phyloP scores from a whole-genome alignment of 768 basidiomycete genomes.

The Mycena crocata region DNA sequence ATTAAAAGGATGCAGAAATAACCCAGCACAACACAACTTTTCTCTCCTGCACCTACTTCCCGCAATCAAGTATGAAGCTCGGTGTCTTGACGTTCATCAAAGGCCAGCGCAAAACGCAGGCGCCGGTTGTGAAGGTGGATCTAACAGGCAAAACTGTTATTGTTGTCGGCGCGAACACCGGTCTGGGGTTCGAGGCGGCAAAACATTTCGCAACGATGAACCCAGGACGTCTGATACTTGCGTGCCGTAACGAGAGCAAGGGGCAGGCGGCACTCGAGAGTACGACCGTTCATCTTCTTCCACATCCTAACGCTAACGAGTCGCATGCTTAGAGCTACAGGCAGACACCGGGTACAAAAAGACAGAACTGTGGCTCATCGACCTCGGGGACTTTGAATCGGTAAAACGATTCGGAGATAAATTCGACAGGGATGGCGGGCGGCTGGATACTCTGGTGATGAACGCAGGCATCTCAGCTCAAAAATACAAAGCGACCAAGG shows the following conservation, averaged over 20 bases:
- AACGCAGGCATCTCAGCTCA: not conserved
- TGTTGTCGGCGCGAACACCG: conserved; percentile 4
- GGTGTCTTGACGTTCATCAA: no score
- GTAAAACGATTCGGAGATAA: conserved; percentile 41
- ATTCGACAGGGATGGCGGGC: conserved; percentile 4
- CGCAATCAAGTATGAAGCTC: no score
- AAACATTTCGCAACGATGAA: no score
- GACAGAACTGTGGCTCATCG: conserved; percentile 44
- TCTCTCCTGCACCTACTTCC: no score
- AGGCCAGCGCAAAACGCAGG: not conserved
- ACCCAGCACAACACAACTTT: no score
- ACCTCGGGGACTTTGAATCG: conserved; percentile 42
- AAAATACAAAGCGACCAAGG: not conserved
- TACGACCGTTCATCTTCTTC: not conserved
- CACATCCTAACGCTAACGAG: no score
- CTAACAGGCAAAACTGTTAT: conserved; percentile 5
- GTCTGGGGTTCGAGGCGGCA: conserved; percentile 6
- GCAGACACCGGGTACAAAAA: conserved; percentile 34
- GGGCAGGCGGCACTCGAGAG: conserved; percentile 1
- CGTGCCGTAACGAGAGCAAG: not conserved
- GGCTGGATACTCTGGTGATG: conserved; percentile 17
- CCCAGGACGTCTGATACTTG: not conserved
- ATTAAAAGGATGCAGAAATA: no score
- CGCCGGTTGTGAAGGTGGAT: not conserved
- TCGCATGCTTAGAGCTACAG: conserved; percentile 36